Percentiles rank a stretch among this genome's conserved stretches.
phyloP scores from a whole-genome alignment of 345 rosid species.

The Moricandia arvensis region DNA sequence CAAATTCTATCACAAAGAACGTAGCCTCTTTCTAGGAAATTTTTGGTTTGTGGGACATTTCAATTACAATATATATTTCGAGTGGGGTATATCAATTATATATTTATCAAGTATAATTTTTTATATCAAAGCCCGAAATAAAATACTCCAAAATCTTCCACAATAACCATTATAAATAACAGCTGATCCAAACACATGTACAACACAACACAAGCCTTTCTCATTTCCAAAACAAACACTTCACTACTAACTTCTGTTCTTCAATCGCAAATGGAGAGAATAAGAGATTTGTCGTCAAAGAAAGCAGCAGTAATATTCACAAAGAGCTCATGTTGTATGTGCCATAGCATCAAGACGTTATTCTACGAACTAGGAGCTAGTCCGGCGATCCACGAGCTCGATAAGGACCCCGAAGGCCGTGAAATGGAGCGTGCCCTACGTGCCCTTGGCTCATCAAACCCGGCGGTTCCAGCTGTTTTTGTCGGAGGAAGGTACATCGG shows the following conservation, averaged over 20 bases:
- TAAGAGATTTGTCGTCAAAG: slow-evolving; percentile 77
- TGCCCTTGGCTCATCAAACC: slow-evolving; percentile 58
- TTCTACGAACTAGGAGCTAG: slow-evolving; percentile 94
- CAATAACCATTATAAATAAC: slow-evolving; percentile 67
- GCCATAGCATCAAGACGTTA: slow-evolving; percentile 89
- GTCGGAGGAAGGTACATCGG: slow-evolving; percentile 89
- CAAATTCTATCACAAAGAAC: slow-evolving; percentile 54
- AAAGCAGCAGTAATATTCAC: slow-evolving; percentile 98
- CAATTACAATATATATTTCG: slow-evolving; percentile 1
- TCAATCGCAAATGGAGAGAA: slow-evolving; percentile 51
- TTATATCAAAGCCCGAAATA: background rate
- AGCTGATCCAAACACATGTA: slow-evolving; percentile 37
- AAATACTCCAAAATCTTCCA: slow-evolving; percentile 25
- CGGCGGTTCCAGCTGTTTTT: slow-evolving; percentile 86
- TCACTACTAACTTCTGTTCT: background rate
- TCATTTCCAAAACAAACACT: slow-evolving; percentile 12
- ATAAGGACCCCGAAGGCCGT: slow-evolving; percentile 65
- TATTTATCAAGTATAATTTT: slow-evolving; percentile 14
- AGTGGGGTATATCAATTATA: slow-evolving; percentile 16
- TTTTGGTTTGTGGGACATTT: slow-evolving; percentile 5
- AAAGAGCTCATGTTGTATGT: slow-evolving; percentile 95
- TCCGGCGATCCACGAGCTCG: slow-evolving; percentile 92
- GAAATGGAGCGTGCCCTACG: slow-evolving; percentile 76
- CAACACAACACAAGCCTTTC: slow-evolving; percentile 27
- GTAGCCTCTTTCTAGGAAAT: slow-evolving; percentile 36